A percentile compares a stretch with the other conserved stretches of the same genome.
phyloP scores from a whole-genome alignment of 1,139 yeast genomes.

The Magnusiomyces ingens region DNA sequence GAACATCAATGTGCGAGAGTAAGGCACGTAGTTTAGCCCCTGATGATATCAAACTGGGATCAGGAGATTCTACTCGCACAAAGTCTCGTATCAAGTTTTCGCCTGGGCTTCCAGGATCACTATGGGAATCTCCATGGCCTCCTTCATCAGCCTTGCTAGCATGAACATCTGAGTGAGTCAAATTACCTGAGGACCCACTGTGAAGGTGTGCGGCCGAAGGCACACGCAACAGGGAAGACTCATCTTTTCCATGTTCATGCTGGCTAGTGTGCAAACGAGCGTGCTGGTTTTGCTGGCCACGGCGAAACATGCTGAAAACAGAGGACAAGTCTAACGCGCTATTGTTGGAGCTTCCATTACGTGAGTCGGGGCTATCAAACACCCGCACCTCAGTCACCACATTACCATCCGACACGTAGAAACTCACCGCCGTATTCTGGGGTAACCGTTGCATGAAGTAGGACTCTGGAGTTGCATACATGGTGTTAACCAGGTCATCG shows the following conservation, averaged over 20 bases:
- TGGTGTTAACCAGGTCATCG: conserved; percentile 19
- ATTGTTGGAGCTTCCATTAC: background rate
- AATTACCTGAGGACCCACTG: too few relatives aligned
- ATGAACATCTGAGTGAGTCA: too few relatives aligned
- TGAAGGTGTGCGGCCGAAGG: too few relatives aligned
- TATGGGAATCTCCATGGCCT: background rate
- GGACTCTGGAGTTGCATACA: conserved; percentile 15
- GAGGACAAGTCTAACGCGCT: conserved; percentile 9
- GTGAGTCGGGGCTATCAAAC: conserved; percentile 15
- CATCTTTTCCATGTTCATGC: conserved; percentile 3
- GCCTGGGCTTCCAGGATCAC: conserved; percentile 28
- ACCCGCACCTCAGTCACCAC: conserved; percentile 27
- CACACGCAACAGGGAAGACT: too few relatives aligned
- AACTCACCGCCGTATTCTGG: conserved; percentile 21
- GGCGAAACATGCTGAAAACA: background rate
- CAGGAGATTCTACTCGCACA: conserved; percentile 39
- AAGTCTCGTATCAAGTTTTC: conserved; percentile 40
- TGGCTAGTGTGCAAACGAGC: conserved; percentile 5
- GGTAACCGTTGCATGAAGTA: conserved; percentile 18
- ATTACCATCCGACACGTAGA: conserved; percentile 25
- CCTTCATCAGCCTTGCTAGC: background rate
- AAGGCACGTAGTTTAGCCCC: conserved; percentile 37
- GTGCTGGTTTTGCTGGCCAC: too few relatives aligned
- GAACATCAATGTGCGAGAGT: conserved; percentile 32
- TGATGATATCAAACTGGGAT: conserved; percentile 41